These are phyloP conservation scores for Clonostachys rosea DNA, from an alignment of 2,329 filamentous ascomycete genomes.

Conservation along the genomic window DNA sequence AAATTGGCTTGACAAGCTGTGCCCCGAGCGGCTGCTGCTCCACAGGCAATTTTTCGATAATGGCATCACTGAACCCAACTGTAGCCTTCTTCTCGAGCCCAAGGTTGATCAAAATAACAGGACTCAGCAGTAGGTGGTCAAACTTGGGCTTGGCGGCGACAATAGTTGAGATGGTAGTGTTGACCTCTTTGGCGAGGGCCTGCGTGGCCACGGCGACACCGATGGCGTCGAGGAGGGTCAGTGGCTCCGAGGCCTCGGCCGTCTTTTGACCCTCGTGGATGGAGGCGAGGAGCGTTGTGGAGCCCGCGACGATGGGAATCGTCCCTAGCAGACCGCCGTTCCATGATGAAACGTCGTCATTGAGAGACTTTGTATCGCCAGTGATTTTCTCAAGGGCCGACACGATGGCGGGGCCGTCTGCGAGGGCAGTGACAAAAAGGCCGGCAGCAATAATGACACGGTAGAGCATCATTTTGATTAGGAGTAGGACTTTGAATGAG, in stretches of 20 bases:
- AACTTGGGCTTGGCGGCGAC: slow-evolving; percentile 36
- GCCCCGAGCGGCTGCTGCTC: slow-evolving; percentile 22
- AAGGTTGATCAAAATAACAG: slow-evolving; percentile 35
- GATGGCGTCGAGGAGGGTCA: slow-evolving; percentile 30
- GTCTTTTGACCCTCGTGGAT: slow-evolving; percentile 30
- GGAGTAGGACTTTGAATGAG: too few species aligned
- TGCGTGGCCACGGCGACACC: slow-evolving; percentile 28
- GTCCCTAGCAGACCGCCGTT: slow-evolving; percentile 28
- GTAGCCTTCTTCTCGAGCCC: slow-evolving; percentile 31
- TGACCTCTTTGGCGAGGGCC: slow-evolving; percentile 27
- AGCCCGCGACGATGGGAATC: slow-evolving; percentile 32
- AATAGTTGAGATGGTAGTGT: slow-evolving; percentile 28
- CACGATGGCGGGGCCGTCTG: slow-evolving; percentile 24
- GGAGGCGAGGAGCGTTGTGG: slow-evolving; percentile 27
- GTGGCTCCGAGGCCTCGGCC: slow-evolving; percentile 26
- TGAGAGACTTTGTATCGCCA: slow-evolving; percentile 22
- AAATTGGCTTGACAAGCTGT: slow-evolving; percentile 27
- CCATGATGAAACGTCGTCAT: slow-evolving; percentile 26
- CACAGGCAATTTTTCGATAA: slow-evolving; percentile 32
- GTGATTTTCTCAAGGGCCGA: slow-evolving; percentile 26
- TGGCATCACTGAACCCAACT: slow-evolving; percentile 24
- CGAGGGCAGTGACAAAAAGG: slow-evolving; percentile 13
- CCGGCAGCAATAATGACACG: too few species aligned
- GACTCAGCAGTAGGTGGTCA: slow-evolving; percentile 31
- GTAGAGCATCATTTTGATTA: too few species aligned